Evolutionary conservation across 352 stramenopile genomes (phyloP), one percentile per base, ranked within the genome.

Genomic region (Phytophthora rubi): DNA sequence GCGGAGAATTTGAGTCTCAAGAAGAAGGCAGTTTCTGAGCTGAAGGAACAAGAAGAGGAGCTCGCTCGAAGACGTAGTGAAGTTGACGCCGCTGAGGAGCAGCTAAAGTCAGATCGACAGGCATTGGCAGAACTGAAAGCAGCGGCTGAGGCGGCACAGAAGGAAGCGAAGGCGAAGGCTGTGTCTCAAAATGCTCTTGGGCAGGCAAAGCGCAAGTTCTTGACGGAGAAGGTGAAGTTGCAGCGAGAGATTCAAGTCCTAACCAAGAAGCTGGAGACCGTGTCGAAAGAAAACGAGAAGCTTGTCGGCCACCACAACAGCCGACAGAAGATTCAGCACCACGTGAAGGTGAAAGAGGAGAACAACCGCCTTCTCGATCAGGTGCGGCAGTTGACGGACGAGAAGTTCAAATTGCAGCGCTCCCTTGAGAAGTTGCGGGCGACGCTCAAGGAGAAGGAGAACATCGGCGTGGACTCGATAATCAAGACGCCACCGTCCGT

Each of bases 311-410:
- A 95, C 39, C 75, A 90, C 68, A 95, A 95, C 63, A 88, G 80
- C 42, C 81, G 84, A 8, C 87, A 95, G 59, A 92, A 90, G 70
- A 95, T 95, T 65, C 87, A 95, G 59, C 84, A 95, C 35, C 85
- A 95, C 53, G 81, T 84, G 53, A 88, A 86, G 51, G 81, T 95
- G 16, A 95, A 95, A 59, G 87, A 93, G 33, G 85, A 95, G 58
- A 92, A 92, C 70, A 95, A 95, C 45, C 79, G 85, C 23, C 64
- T 95, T 16, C 63, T 90, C n/a, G 71, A 83, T 15, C 81, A 92
- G n/a, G 78, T 94, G 21, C 80, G 79, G 8, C 75, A 85, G 21
- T 68, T 93, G 47, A 90, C 82, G 4, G 83, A 92, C 13, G 79
- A 91, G 16, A 89, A 89, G 54, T 72, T 79, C 35, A 87, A 86